Evolutionary conservation across 1,139 yeast genomes (phyloP).

Genomic region (Candida labiduridarum): DNA sequence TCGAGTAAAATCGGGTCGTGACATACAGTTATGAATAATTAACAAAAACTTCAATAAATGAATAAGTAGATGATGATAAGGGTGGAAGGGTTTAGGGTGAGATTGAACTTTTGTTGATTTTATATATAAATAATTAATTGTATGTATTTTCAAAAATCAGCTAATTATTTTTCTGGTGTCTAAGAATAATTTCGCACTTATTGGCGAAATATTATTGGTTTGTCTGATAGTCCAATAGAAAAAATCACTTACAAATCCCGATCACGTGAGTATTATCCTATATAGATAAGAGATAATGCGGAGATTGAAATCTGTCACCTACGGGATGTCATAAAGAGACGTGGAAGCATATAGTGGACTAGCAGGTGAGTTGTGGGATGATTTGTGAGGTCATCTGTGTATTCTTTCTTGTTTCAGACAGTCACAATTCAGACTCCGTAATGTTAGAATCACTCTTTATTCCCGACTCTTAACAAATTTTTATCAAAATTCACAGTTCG

Average conservation of each 20-base stretch:
- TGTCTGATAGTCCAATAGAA: not conserved
- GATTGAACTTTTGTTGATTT: not conserved
- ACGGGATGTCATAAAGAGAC: no score
- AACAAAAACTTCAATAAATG: slow-evolving; percentile 2
- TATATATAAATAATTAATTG: not conserved
- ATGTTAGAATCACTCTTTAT: not conserved
- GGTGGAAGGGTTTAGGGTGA: not conserved
- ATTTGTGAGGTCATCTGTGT: not conserved
- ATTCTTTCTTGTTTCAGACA: no score
- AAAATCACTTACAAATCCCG: not conserved
- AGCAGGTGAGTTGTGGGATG: no score
- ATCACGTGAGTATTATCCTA: slow-evolving; percentile 2
- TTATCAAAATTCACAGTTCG: not conserved
- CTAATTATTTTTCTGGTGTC: slow-evolving; percentile 13
- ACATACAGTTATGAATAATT: slow-evolving; percentile 4
- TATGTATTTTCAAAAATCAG: slow-evolving; percentile 11
- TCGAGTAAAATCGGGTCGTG: not conserved
- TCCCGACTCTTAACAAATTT: not conserved
- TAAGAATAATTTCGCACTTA: slow-evolving; percentile 8
- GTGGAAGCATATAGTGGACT: no score
- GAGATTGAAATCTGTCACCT: not conserved
- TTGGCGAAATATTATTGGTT: slow-evolving; percentile 14
- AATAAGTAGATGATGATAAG: not conserved
- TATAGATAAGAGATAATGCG: not conserved
- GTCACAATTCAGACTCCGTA: no score